Evolutionary conservation across 176 grass and related monocot genomes (phyloP), one percentile per base, ranked within the genome.

Genomic region (Phoenix roebelenii): DNA sequence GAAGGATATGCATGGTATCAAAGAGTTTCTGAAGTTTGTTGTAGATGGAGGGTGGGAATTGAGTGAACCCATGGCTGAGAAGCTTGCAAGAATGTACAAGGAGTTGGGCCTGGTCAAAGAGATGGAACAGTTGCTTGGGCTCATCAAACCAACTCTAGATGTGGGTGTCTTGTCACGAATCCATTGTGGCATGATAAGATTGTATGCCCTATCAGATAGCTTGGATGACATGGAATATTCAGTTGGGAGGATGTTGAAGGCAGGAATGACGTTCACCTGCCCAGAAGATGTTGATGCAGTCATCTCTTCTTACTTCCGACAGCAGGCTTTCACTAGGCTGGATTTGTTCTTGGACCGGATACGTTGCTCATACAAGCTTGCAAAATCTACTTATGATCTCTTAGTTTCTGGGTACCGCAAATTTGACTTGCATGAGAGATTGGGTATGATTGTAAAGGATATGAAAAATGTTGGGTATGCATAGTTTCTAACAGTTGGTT

Each of bases 321-420:
- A 62, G 20, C 75, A 75, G 59, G 69, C 73, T 15, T 80, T 85
- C 49, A 56, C 53, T 48, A 62, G 66, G 54, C 75, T 85, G 76
- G 82, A 85, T 75, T 25, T 75, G 9, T 79, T 85, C 24, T 75
- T 85, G 49, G 72, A 75, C 35, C 66, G 29, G 16, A 85, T 80
- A 18, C 44, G 5, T 65, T 22, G 44, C 67, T 74, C 63, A n/a
- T 79, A 75, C 51, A 79, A 75, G 29, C 76, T 74, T 68, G 58
- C 57, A 15, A 66, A 15, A 57, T 79, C 82, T 57, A 79, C 55
- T 15, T 85, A 74, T 79, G 82, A 85, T 72, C 66, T 85, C 55
- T 67, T 85, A 62, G 55, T 85, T 78, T 63, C 76, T 79, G 76
- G 82, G 54, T 79, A 79, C 66, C 59, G 59, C 53, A 85, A 24